Evolutionary conservation across 352 stramenopile species (phyloP).

Genomic region (Phytophthora rubi): DNA sequence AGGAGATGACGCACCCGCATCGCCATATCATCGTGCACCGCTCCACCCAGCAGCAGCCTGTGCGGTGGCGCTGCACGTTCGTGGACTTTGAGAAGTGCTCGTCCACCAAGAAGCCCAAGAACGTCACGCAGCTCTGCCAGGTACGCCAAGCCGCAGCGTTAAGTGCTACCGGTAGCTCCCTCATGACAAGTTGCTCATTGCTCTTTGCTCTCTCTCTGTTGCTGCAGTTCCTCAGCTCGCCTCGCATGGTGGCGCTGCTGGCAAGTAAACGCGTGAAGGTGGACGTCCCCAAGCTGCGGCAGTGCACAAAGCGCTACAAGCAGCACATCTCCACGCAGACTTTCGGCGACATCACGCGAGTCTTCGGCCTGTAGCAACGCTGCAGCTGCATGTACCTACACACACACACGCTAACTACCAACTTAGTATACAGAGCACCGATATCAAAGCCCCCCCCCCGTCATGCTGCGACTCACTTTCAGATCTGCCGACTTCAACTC

Average conservation of each 20-base stretch:
- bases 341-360: slow-evolving; percentile 50
- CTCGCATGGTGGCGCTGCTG: slow-evolving; percentile 61
- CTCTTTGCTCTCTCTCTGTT: neutral
- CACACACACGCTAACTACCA: slow-evolving; percentile 15
- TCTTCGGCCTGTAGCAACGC: slow-evolving; percentile 49
- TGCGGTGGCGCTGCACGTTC: slow-evolving; percentile 61
- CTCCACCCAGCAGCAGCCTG: slow-evolving; percentile 13
- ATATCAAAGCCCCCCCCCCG: neutral
- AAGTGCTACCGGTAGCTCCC: too few species aligned
- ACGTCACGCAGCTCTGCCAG: slow-evolving; percentile 83
- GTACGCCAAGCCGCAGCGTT: slow-evolving; percentile 22
- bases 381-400: neutral
- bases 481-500: slow-evolving; percentile 13
- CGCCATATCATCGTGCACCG: slow-evolving; percentile 69
- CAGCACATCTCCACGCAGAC: slow-evolving; percentile 41
- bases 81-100: slow-evolving; percentile 84
- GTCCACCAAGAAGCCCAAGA: slow-evolving; percentile 71
- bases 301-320: slow-evolving; percentile 75
- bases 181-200: neutral
- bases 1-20: slow-evolving; percentile 83
- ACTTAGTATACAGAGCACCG: neutral
- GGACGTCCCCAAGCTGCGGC: slow-evolving; percentile 54
- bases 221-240: slow-evolving; percentile 68
- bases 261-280: slow-evolving; percentile 48
- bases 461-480: slow-evolving; percentile 17